Conservation (phyloP, 495 filamentous ascomycete species). For the Talaromyces trachyspermus region DNA sequence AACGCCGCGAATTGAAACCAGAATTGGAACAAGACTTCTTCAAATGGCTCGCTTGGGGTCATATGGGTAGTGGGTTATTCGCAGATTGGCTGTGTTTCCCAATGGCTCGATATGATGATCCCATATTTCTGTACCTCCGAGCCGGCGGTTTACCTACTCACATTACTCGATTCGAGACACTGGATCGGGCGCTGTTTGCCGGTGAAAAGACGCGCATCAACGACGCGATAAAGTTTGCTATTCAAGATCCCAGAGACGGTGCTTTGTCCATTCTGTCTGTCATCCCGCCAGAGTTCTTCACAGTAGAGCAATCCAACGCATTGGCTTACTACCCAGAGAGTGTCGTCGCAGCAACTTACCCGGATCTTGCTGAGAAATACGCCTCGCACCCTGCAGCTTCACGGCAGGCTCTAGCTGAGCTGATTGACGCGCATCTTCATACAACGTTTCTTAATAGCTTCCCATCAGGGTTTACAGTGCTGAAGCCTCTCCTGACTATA, state of each 20-base stretch:
- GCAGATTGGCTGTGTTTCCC: conserved; percentile 74
- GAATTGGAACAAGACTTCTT: conserved; percentile 65
- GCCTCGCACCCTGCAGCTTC: conserved; percentile 46
- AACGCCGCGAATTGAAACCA: conserved; percentile 40
- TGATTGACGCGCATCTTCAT: conserved; percentile 85
- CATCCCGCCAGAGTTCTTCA: conserved; percentile 50
- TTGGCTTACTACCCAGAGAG: conserved; percentile 72
- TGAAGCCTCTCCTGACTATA: conserved; percentile 72
- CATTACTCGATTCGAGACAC: conserved; percentile 66
- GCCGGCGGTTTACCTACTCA: conserved; percentile 58
- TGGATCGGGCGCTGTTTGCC: conserved; percentile 65
- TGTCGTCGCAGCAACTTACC: conserved; percentile 56
- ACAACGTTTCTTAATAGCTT: conserved; percentile 78
- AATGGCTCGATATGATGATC: conserved; percentile 74
- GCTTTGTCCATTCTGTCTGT: conserved; percentile 53
- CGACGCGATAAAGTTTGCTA: conserved; percentile 56
- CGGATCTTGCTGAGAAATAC: conserved; percentile 56
- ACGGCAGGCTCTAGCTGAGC: conserved; percentile 53
- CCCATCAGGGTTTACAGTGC: conserved; percentile 62
- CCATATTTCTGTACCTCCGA: conserved; percentile 61
- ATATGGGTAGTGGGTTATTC: conserved; percentile 82
- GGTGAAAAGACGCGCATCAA: conserved; percentile 62
- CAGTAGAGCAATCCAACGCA: conserved; percentile 54
- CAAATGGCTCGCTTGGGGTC: conserved; percentile 88
- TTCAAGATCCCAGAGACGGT: conserved; percentile 41